Conservation (phyloP, 371 early-diverging fungal species). For the Aphelidium insulamus region DNA sequence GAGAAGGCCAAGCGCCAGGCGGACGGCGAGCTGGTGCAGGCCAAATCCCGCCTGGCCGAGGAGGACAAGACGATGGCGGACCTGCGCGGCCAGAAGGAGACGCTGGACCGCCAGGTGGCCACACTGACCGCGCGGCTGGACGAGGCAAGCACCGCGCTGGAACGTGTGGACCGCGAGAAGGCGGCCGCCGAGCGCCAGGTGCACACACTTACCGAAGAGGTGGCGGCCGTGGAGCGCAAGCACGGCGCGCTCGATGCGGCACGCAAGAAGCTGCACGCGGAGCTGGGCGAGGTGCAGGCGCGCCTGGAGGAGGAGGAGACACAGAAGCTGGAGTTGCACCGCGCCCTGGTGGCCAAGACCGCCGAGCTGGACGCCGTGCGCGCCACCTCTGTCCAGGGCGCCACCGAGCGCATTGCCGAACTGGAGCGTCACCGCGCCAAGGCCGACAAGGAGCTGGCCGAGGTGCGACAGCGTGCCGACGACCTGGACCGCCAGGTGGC, state of each 20-base stretch:
- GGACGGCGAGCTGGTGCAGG: conserved; percentile 18
- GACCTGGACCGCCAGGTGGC: conserved; percentile 23
- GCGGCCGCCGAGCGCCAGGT: conserved; percentile 20
- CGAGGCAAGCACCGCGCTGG: conserved; percentile 18
- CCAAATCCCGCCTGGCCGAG: conserved; percentile 17
- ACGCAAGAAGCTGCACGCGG: conserved; percentile 32
- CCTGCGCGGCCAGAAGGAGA: conserved; percentile 20
- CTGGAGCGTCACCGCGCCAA: conserved; percentile 35
- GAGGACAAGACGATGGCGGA: conserved; percentile 19
- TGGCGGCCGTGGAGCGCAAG: conserved; percentile 20
- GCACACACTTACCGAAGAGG: conserved; percentile 14
- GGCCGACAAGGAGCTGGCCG: conserved; percentile 33
- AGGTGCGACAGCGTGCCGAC: conserved; percentile 25
- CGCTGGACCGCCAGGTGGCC: conserved; percentile 22
- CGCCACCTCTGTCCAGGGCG: conserved; percentile 34
- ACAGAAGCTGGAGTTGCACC: conserved; percentile 23
- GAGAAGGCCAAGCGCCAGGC: conserved; percentile 29
- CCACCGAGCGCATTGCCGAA: conserved; percentile 21
- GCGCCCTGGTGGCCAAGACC: conserved; percentile 26
- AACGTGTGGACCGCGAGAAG: conserved; percentile 31
- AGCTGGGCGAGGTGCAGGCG: conserved; percentile 29
- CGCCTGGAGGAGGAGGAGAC: conserved; percentile 42
- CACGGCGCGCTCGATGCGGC: conserved; percentile 13
- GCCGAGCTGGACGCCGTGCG: conserved; percentile 41
- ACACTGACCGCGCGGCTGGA: conserved; percentile 22